Conservation (phyloP, 768 basidiomycete species). For the Macrocybe gigantea region DNA sequence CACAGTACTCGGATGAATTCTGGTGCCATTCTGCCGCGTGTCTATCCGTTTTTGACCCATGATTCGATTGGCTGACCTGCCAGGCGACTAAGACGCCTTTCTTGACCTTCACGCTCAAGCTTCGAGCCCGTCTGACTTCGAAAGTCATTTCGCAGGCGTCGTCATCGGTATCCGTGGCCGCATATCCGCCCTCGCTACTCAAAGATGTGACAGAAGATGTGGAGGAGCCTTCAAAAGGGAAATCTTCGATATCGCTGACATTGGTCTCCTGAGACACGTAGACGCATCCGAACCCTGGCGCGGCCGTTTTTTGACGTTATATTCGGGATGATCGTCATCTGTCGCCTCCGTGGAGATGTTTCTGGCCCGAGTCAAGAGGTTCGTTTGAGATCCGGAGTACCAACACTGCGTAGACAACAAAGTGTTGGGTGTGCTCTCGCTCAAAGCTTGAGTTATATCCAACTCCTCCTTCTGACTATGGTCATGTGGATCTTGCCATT, state of each 20-base stretch:
- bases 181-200: slow-evolving; percentile 1
- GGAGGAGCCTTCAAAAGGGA: slow-evolving; percentile 13
- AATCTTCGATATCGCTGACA: slow-evolving; percentile 12
- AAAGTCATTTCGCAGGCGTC: slow-evolving; percentile 27
- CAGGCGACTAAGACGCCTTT: slow-evolving; percentile 37
- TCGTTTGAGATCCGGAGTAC: no score
- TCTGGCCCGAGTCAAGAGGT: no score
- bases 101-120: slow-evolving; percentile 46
- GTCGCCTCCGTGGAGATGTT: no score
- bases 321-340: no score
- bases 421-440: no score
- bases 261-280: slow-evolving; percentile 22
- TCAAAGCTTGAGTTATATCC: no score
- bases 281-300: slow-evolving; percentile 20
- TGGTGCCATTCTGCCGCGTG: slow-evolving; percentile 3
- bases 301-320: no score
- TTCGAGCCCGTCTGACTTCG: slow-evolving; percentile 41
- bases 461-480: no score
- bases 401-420: no score
- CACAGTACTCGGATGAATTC: slow-evolving; percentile 1
- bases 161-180: slow-evolving; percentile 15
- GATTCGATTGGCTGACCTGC: slow-evolving; percentile 10
- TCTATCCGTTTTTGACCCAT: background rate
- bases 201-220: slow-evolving; percentile 13
- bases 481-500: no score